Conservation (phyloP, 257 asterid species). For the Solanum pennellii region DNA sequence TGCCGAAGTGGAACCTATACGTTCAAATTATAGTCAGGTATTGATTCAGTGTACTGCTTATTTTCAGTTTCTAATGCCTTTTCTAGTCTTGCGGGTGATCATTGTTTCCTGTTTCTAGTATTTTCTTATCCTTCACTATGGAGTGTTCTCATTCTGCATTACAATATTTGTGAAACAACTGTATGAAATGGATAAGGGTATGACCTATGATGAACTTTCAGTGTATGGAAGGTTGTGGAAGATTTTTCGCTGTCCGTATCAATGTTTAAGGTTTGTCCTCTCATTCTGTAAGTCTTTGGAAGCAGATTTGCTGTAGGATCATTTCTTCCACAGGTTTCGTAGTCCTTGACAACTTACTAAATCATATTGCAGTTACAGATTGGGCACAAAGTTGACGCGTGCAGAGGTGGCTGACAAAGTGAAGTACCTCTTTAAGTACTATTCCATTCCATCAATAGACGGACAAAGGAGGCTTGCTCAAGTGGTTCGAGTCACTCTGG, state of each 20-base stretch:
- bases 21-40: slow-evolving; percentile 75
- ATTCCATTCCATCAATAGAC: slow-evolving; percentile 84
- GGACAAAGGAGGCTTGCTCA: not conserved
- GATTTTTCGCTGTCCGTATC: slow-evolving; percentile 70
- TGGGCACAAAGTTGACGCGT: slow-evolving; percentile 63
- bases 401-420: slow-evolving; percentile 75
- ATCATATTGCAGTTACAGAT: slow-evolving; percentile 46
- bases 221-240: slow-evolving; percentile 80
- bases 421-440: slow-evolving; percentile 78
- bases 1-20: slow-evolving; percentile 84
- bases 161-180: slow-evolving; percentile 31
- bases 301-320: not conserved
- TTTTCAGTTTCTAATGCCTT: not conserved
- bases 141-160: not conserved
- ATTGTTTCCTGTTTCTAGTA: not conserved
- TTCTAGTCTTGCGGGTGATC: not conserved
- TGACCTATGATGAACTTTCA: slow-evolving; percentile 84
- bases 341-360: not conserved
- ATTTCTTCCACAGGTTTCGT: not conserved
- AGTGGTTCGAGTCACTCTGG: not conserved
- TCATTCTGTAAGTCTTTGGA: not conserved
- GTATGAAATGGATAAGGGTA: slow-evolving; percentile 91
- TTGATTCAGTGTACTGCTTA: not conserved
- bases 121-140: not conserved
- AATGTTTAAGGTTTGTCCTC: slow-evolving; percentile 68